A percentile compares a stretch with the other conserved stretches of the same genome.
Conservation (phyloP, 164 flowering plant species). For the Magnolia changhungtana region DNA sequence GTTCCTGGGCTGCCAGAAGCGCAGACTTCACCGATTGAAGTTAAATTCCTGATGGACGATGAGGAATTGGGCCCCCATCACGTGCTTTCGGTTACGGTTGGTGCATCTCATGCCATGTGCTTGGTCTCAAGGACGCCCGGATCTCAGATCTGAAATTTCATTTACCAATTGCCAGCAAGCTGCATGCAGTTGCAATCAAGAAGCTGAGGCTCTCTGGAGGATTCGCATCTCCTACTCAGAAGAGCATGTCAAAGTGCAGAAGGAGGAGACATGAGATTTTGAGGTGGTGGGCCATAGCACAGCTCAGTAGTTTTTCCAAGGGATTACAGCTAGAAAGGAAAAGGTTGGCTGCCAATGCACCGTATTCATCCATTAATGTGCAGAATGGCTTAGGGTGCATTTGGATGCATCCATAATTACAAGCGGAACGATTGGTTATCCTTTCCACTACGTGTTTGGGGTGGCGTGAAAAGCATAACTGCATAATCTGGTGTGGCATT, state of each 20-base stretch:
- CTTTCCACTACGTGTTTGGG: not conserved
- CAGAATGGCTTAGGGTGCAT: not conserved
- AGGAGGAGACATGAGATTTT: not conserved
- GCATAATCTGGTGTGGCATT: too few relatives aligned
- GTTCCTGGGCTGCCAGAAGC: conserved; percentile 82
- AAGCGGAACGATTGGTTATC: not conserved
- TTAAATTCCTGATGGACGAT: conserved; percentile 65
- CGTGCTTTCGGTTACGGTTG: conserved; percentile 67
- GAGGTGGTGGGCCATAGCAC: not conserved
- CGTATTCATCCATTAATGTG: not conserved
- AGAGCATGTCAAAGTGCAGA: not conserved
- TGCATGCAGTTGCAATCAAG: not conserved
- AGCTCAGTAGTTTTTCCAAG: not conserved
- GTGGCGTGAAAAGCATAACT: not conserved
- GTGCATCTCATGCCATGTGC: conserved; percentile 91
- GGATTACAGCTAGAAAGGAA: not conserved
- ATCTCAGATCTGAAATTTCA: not conserved
- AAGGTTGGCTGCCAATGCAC: not conserved
- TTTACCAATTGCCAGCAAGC: not conserved
- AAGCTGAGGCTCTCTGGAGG: not conserved
- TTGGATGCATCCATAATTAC: not conserved
- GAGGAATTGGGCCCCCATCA: conserved; percentile 59
- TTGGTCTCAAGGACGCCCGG: conserved; percentile 29
- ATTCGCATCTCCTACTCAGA: not conserved
- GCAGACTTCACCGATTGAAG: conserved; percentile 64